Conservation (phyloP, 2,329 filamentous ascomycete species). For the Whalleya microplaca region DNA sequence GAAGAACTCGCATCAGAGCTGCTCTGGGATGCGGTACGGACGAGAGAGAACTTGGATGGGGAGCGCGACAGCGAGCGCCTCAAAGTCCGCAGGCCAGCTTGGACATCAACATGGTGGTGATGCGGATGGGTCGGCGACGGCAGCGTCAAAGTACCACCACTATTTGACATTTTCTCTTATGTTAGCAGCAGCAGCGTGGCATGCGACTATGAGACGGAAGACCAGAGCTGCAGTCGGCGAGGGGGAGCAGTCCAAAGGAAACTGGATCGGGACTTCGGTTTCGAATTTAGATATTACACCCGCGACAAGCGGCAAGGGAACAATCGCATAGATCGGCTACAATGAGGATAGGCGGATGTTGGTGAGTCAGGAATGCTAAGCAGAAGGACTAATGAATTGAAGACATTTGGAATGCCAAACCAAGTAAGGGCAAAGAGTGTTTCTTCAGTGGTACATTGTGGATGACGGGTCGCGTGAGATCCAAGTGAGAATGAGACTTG, state of each 20-base stretch:
- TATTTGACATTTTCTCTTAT: slow-evolving; percentile 37
- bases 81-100: slow-evolving; percentile 77
- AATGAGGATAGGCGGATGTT: slow-evolving; percentile 16
- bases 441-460: slow-evolving; percentile 33
- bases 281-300: slow-evolving; percentile 25
- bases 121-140: slow-evolving; percentile 84
- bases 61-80: slow-evolving; percentile 88
- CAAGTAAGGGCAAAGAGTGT: slow-evolving; percentile 30
- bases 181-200: slow-evolving; percentile 8
- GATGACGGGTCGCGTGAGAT: slow-evolving; percentile 6
- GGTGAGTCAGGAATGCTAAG: slow-evolving; percentile 31
- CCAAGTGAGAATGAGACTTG: slow-evolving; percentile 6
- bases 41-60: slow-evolving; percentile 83
- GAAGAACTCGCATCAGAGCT: slow-evolving; percentile 53
- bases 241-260: neutral
- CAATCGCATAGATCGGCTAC: slow-evolving; percentile 25
- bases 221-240: neutral
- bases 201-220: no score
- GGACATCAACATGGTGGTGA: slow-evolving; percentile 79
- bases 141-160: slow-evolving; percentile 74
- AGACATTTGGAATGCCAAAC: slow-evolving; percentile 36
- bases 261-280: slow-evolving; percentile 3
- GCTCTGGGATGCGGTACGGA: slow-evolving; percentile 50
- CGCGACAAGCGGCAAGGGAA: slow-evolving; percentile 10
- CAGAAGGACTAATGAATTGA: slow-evolving; percentile 29